Conservation (phyloP, 768 basidiomycete species). For the Grammothele lineata region DNA sequence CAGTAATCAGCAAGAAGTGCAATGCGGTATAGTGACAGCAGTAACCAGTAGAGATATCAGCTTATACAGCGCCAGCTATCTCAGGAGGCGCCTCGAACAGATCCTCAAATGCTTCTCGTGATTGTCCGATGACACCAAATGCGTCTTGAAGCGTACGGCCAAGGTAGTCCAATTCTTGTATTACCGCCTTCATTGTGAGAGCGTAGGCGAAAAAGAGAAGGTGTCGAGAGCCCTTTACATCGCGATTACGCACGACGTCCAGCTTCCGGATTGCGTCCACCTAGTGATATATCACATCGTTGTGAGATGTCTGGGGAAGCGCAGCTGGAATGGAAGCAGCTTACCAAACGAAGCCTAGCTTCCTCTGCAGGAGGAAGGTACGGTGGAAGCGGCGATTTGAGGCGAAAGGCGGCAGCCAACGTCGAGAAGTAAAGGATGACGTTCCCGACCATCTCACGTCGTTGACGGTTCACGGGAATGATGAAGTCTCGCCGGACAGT, state of each 20-base stretch:
- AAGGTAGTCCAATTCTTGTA: constrained; percentile 79
- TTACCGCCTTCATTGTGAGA: constrained; percentile 91
- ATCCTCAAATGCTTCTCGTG: constrained; percentile 75
- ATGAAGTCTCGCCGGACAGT: constrained; percentile 85
- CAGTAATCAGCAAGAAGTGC: too few species aligned
- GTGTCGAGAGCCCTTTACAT: constrained; percentile 77
- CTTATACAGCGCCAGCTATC: too few species aligned
- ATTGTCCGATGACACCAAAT: constrained; percentile 90
- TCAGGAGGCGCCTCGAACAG: constrained; percentile 43
- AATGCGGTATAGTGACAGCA: too few species aligned
- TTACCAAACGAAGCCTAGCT: constrained; percentile 72
- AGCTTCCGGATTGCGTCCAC: constrained; percentile 79
- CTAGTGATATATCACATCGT: constrained; percentile 36
- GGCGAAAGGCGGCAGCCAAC: constrained; percentile 71
- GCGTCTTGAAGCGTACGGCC: constrained; percentile 80
- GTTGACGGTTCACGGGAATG: constrained; percentile 81
- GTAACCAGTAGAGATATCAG: too few species aligned
- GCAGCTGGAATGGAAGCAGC: too few species aligned
- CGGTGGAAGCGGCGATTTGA: constrained; percentile 92
- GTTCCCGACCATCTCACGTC: constrained; percentile 93
- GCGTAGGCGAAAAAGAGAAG: constrained; percentile 94
- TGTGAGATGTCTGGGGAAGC: too few species aligned
- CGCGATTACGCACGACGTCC: constrained; percentile 83
- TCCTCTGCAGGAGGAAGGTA: constrained; percentile 93
- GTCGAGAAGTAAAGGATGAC: constrained; percentile 87